Evolutionary conservation across 108 stramenopile species (phyloP).

Genomic region (Conticribra guillardii): DNA sequence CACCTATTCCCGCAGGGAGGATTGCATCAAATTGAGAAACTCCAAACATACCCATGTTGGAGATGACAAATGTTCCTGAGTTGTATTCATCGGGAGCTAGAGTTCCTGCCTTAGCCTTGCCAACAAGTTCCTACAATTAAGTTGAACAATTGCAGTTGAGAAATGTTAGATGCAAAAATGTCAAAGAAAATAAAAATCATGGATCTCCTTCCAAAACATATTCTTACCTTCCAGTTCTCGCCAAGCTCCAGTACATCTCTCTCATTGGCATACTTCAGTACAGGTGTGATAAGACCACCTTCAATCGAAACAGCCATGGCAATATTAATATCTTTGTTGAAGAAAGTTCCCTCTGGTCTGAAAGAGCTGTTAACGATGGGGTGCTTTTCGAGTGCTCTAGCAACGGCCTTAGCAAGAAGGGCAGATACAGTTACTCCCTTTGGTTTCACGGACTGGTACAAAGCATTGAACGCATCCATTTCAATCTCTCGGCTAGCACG

Average conservation of each 20-base stretch:
- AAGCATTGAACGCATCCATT: conserved; percentile 92
- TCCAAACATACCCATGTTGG: conserved; percentile 99
- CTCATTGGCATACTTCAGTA: conserved; percentile 92
- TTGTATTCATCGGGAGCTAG: conserved; percentile 94
- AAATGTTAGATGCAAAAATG: too few relatives aligned
- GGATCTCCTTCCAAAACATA: too few relatives aligned
- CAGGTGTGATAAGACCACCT: conserved; percentile 98
- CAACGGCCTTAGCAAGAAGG: conserved; percentile 95
- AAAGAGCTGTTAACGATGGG: conserved; percentile 95
- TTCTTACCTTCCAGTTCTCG: conserved; percentile 90
- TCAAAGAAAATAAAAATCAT: too few relatives aligned
- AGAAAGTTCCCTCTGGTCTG: conserved; percentile 79
- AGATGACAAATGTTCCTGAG: conserved; percentile 96
- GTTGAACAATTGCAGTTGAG: not conserved
- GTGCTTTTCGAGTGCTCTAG: conserved; percentile 91
- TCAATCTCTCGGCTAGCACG: conserved; percentile 90
- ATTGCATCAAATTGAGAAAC: conserved; percentile 96
- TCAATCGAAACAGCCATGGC: conserved; percentile 99
- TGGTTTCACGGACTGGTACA: conserved; percentile 92
- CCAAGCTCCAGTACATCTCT: conserved; percentile 88
- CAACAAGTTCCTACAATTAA: conserved; percentile 71
- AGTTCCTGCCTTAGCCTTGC: conserved; percentile 79
- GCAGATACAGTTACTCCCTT: conserved; percentile 95
- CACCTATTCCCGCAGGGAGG: conserved; percentile 89
- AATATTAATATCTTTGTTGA: conserved; percentile 97